A percentile compares a stretch with the other conserved stretches of the same genome.
These are phyloP conservation scores for Plectosphaerella sp. DNA, from an alignment of 2,329 filamentous ascomycete species.

Conservation along the genomic window DNA sequence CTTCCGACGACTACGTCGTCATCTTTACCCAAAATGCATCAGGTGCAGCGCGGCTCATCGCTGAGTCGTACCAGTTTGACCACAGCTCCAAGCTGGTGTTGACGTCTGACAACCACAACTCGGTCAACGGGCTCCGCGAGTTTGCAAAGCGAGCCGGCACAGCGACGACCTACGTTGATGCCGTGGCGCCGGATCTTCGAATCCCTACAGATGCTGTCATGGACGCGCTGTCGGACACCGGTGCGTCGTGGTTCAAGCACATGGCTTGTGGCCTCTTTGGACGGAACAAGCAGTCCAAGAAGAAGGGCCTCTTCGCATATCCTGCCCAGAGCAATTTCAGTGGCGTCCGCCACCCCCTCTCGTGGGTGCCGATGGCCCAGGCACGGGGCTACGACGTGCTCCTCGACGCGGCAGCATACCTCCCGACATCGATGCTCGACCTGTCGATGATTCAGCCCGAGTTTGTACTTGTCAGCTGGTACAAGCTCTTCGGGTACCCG, in stretches of 20 bases:
- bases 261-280: not conserved
- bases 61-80: constrained; percentile 31
- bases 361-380: constrained; percentile 29
- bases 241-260: too few species aligned
- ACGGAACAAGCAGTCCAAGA: not conserved
- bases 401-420: constrained; percentile 33
- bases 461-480: constrained; percentile 34
- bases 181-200: constrained; percentile 19
- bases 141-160: constrained; percentile 22
- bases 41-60: constrained; percentile 30
- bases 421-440: constrained; percentile 30
- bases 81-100: constrained; percentile 21
- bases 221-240: constrained; percentile 14
- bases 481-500: constrained; percentile 37
- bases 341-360: constrained; percentile 34
- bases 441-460: constrained; percentile 27
- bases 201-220: constrained; percentile 19
- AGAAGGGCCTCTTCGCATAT: constrained; percentile 34
- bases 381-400: constrained; percentile 32
- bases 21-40: constrained; percentile 36
- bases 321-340: constrained; percentile 42
- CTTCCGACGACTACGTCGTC: constrained; percentile 30
- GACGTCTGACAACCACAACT: constrained; percentile 38
- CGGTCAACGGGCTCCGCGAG: constrained; percentile 31
- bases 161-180: constrained; percentile 23